These are phyloP conservation scores for Waltiozyma sp. DNA, from an alignment of 1,139 yeast species.

Conservation along the genomic window DNA sequence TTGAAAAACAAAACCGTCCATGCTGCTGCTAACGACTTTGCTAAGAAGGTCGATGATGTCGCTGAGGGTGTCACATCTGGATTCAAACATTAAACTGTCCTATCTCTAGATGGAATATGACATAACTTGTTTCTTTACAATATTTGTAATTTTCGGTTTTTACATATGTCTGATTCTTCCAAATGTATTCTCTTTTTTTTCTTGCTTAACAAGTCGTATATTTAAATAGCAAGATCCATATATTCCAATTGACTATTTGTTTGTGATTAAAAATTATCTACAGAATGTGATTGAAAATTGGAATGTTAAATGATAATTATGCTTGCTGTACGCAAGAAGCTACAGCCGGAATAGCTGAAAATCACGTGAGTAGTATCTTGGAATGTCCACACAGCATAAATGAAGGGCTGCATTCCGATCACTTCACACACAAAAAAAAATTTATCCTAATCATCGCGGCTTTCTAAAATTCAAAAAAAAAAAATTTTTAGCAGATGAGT, in stretches of 20 bases:
- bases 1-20: constrained; percentile 1
- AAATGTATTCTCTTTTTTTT: no score
- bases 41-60: constrained; percentile 22
- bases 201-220: no score
- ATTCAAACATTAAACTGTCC: constrained; percentile 8
- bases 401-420: neutral
- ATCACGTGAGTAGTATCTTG: no score
- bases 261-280: no score
- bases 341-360: no score
- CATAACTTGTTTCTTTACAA: no score
- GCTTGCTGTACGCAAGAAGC: no score
- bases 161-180: neutral
- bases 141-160: neutral
- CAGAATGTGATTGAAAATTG: neutral
- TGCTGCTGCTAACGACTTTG: constrained; percentile 5
- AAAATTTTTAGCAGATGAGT: neutral
- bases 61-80: constrained; percentile 41
- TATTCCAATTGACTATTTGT: no score
- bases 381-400: neutral
- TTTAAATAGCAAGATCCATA: no score
- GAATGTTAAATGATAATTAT: no score
- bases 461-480: neutral
- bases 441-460: neutral
- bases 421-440: neutral
- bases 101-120: no score